These are phyloP conservation scores for Dipodascus geniculatus DNA, from an alignment of 805 yeast genomes.

Conservation along the genomic window DNA sequence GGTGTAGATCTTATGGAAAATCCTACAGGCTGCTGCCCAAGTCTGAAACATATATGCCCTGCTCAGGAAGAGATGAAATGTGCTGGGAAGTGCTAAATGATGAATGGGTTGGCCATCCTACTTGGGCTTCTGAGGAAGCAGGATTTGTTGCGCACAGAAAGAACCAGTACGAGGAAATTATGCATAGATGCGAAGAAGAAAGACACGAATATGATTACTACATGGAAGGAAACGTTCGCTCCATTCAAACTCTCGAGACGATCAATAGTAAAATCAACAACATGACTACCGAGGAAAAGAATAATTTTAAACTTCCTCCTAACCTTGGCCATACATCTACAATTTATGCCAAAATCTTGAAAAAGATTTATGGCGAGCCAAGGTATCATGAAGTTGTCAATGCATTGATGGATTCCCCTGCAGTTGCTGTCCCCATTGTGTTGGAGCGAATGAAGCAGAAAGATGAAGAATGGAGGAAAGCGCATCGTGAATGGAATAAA, in stretches of 20 bases:
- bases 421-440: slow-evolving; percentile 88
- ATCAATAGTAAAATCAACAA: slow-evolving; percentile 87
- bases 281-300: slow-evolving; percentile 86
- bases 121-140: slow-evolving; percentile 99
- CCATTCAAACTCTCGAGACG: slow-evolving; percentile 91
- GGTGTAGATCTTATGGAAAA: slow-evolving; percentile 93
- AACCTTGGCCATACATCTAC: slow-evolving; percentile 93
- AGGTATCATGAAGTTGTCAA: slow-evolving; percentile 94
- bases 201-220: slow-evolving; percentile 93
- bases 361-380: slow-evolving; percentile 87
- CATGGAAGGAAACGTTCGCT: slow-evolving; percentile 88
- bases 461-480: slow-evolving; percentile 97
- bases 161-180: slow-evolving; percentile 92
- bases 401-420: slow-evolving; percentile 91
- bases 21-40: slow-evolving; percentile 88
- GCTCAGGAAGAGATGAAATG: slow-evolving; percentile 97
- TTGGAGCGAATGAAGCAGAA: slow-evolving; percentile 88
- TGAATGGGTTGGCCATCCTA: slow-evolving; percentile 99
- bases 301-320: slow-evolving; percentile 73
- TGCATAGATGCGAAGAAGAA: slow-evolving; percentile 93
- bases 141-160: slow-evolving; percentile 98
- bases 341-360: slow-evolving; percentile 84
- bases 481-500: slow-evolving; percentile 97
- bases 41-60: slow-evolving; percentile 91
- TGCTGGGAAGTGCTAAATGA: slow-evolving; percentile 98